Percentiles rank a stretch among this genome's conserved stretches.
phyloP scores from a whole-genome alignment of 257 asterid genomes.

The Eucommia ulmoides region DNA sequence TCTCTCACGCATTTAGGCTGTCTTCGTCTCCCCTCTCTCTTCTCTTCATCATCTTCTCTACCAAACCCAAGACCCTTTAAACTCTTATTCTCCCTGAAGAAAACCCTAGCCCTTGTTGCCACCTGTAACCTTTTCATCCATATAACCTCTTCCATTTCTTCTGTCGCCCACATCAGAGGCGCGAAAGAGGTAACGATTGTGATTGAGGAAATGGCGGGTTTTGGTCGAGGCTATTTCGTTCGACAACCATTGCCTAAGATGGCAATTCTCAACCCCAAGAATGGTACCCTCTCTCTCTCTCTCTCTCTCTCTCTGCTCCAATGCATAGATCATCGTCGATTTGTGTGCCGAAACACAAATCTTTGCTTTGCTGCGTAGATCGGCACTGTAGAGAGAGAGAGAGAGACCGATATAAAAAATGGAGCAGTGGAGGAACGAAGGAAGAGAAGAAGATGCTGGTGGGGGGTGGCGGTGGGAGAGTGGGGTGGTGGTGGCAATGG shows the following conservation, averaged over 20 bases:
- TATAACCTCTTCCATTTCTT: conserved; percentile 10
- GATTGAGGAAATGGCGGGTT: conserved; percentile 40
- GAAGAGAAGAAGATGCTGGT: too few species aligned
- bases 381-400: too few species aligned
- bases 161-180: conserved; percentile 37
- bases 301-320: too few species aligned
- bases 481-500: too few species aligned
- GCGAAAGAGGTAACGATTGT: conserved; percentile 21
- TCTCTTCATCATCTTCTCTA: conserved; percentile 36
- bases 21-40: conserved; percentile 19
- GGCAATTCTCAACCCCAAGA: conserved; percentile 53
- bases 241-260: conserved; percentile 59
- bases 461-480: too few species aligned
- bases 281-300: conserved; percentile 90
- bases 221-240: conserved; percentile 45
- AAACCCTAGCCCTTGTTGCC: conserved; percentile 31
- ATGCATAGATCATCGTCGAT: too few species aligned
- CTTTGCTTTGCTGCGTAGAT: too few species aligned
- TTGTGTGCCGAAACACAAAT: too few species aligned
- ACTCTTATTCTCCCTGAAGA: conserved; percentile 18
- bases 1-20: conserved; percentile 27
- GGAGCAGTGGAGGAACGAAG: too few species aligned
- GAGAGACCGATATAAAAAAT: too few species aligned
- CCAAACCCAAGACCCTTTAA: conserved; percentile 9
- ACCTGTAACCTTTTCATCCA: conserved; percentile 47